Conservation (phyloP, 371 early-diverging fungal species). For the Umbelopsis sp. region DNA sequence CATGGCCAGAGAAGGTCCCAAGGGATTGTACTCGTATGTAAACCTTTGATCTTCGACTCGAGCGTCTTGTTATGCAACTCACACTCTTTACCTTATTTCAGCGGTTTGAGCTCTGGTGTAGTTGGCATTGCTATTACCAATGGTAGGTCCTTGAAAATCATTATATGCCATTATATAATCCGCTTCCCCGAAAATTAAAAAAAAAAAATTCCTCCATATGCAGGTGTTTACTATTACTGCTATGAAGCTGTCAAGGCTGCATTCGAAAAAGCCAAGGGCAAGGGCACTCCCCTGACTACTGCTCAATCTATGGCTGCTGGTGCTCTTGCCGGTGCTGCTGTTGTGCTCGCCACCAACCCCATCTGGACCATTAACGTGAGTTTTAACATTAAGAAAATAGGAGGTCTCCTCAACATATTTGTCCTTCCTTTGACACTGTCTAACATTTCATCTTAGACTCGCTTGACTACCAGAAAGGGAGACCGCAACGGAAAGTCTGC, state of each 20-base stretch:
- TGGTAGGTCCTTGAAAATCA: slow-evolving; percentile 46
- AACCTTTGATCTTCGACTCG: neutral
- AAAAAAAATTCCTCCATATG: slow-evolving; percentile 11
- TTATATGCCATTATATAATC: slow-evolving; percentile 5
- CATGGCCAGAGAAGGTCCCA: slow-evolving; percentile 84
- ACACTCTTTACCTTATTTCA: slow-evolving; percentile 30
- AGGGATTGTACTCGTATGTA: slow-evolving; percentile 88
- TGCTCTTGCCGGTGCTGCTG: slow-evolving; percentile 89
- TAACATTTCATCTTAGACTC: slow-evolving; percentile 48
- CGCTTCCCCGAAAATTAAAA: neutral
- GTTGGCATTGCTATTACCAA: slow-evolving; percentile 96
- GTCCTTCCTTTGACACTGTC: neutral
- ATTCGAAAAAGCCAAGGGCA: slow-evolving; percentile 73
- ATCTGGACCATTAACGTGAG: slow-evolving; percentile 96
- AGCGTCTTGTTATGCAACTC: neutral
- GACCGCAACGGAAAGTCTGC: slow-evolving; percentile 39
- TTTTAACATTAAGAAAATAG: neutral
- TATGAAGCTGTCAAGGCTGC: slow-evolving; percentile 89
- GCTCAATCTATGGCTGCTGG: slow-evolving; percentile 90
- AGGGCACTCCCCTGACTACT: slow-evolving; percentile 71
- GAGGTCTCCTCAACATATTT: neutral
- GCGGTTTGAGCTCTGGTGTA: slow-evolving; percentile 94
- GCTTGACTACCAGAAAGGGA: slow-evolving; percentile 67
- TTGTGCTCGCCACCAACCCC: slow-evolving; percentile 91
- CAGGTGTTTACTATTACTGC: slow-evolving; percentile 90